These are phyloP conservation scores for Diaporthe longicolla DNA, from an alignment of 2,329 filamentous ascomycete species.

Conservation along the genomic window DNA sequence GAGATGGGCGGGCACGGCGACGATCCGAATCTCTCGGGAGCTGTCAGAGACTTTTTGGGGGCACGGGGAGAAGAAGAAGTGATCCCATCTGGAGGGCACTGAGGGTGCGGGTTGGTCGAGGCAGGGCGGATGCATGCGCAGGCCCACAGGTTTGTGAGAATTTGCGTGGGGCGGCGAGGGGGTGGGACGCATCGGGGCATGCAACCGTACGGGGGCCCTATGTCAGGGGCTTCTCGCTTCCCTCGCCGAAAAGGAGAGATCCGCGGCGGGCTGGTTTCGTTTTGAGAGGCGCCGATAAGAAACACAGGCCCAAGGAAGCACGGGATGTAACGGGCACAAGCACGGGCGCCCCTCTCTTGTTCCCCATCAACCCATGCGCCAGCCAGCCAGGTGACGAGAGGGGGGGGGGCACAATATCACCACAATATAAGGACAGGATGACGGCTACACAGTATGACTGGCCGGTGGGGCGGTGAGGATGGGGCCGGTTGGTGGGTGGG, in stretches of 20 bases:
- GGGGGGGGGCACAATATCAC: conserved; percentile 6
- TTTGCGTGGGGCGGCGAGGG: conserved; percentile 27
- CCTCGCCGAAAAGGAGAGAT: conserved; percentile 31
- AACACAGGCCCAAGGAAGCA: conserved; percentile 10
- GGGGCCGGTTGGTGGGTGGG: too few relatives aligned
- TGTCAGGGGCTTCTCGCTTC: conserved; percentile 31
- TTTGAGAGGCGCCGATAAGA: conserved; percentile 34
- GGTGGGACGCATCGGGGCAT: conserved; percentile 26
- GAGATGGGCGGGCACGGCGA: conserved; percentile 34
- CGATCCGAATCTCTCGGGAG: conserved; percentile 41
- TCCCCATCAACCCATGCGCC: neutral
- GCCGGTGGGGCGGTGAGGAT: neutral
- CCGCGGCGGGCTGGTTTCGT: conserved; percentile 18
- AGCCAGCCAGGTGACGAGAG: neutral
- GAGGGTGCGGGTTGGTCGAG: conserved; percentile 23
- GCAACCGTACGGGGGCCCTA: conserved; percentile 31
- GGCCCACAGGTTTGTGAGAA: conserved; percentile 28
- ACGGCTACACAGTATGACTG: neutral
- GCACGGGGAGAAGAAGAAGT: conserved; percentile 3
- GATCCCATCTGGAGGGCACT: conserved; percentile 9
- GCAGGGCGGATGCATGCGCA: neutral
- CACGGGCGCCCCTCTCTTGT: conserved; percentile 12
- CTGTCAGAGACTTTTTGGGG: conserved; percentile 31
- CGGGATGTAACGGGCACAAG: conserved; percentile 9
- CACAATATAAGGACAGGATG: conserved; percentile 32